A percentile compares a stretch with the other conserved stretches of the same genome.
These are phyloP conservation scores for Pleurotus cornucopiae DNA, from an alignment of 768 basidiomycete genomes.

Conservation along the genomic window DNA sequence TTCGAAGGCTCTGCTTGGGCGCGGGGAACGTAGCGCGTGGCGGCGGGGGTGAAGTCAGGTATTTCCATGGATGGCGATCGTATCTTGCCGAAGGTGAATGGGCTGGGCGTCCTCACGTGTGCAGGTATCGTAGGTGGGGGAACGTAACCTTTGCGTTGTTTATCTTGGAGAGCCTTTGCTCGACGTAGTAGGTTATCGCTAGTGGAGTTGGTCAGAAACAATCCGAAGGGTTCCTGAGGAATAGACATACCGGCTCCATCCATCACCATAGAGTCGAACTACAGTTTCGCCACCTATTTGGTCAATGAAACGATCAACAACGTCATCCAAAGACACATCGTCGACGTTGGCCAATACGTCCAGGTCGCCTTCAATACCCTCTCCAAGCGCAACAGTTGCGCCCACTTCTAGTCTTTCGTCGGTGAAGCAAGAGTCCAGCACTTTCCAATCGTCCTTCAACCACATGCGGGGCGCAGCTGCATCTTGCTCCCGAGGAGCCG, in stretches of 20 bases:
- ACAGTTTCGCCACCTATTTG: slow-evolving; percentile 42
- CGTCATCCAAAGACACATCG: slow-evolving; percentile 46
- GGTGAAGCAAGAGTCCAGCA: slow-evolving; percentile 73
- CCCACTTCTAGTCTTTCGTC: slow-evolving; percentile 59
- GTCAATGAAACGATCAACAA: slow-evolving; percentile 56
- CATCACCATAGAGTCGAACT: slow-evolving; percentile 34
- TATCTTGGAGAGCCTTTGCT: slow-evolving; percentile 51
- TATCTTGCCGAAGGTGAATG: slow-evolving; percentile 8
- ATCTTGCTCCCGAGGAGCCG: not conserved
- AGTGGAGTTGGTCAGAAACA: not conserved
- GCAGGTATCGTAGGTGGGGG: slow-evolving; percentile 49
- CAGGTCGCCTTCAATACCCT: slow-evolving; percentile 15
- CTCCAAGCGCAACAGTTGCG: slow-evolving; percentile 17
- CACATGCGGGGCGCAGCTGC: slow-evolving; percentile 36
- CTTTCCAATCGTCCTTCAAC: slow-evolving; percentile 78
- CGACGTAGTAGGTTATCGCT: slow-evolving; percentile 53
- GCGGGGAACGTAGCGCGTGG: slow-evolving; percentile 24
- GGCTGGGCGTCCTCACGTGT: slow-evolving; percentile 10
- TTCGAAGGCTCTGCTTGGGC: not conserved
- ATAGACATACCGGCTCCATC: slow-evolving; percentile 54
- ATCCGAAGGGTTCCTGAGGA: not conserved
- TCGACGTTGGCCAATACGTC: slow-evolving; percentile 45
- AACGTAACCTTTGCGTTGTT: slow-evolving; percentile 52
- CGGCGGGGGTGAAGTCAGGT: slow-evolving; percentile 51
- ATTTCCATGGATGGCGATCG: slow-evolving; percentile 31